Evolutionary conservation across 2,329 filamentous ascomycete species (phyloP).

Genomic region (Tolypocladium album): DNA sequence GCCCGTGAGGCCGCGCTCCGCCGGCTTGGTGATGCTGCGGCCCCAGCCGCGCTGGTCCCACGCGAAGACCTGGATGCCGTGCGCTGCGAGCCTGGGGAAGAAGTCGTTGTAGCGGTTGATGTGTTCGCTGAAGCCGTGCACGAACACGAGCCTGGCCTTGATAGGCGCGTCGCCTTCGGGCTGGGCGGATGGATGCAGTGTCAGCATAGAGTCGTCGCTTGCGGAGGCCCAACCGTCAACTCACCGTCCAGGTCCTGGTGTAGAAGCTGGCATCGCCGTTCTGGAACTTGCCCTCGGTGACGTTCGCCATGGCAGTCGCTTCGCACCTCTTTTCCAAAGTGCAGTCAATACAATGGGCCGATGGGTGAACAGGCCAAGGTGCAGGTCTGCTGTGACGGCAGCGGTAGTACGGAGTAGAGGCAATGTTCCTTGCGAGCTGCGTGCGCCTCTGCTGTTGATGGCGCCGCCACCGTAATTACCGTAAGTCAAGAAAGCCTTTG

Average conservation of each 20-base stretch:
- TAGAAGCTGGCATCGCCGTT: slow-evolving; percentile 35
- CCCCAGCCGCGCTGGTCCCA: slow-evolving; percentile 92
- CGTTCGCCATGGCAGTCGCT: slow-evolving; percentile 21
- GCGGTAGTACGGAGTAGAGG: too few relatives aligned
- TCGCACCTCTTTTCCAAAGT: neutral
- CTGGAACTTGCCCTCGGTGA: slow-evolving; percentile 39
- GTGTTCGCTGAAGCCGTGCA: slow-evolving; percentile 89
- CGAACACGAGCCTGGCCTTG: slow-evolving; percentile 65
- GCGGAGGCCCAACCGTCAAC: slow-evolving; percentile 11
- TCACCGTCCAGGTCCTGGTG: slow-evolving; percentile 49
- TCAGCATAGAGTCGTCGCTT: neutral
- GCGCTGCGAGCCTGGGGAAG: slow-evolving; percentile 57
- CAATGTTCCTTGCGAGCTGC: neutral
- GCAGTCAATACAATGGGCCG: neutral
- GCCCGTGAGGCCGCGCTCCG: slow-evolving; percentile 62
- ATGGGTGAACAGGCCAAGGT: neutral
- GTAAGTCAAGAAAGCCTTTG: neutral
- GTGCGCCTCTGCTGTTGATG: neutral
- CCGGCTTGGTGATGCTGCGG: slow-evolving; percentile 49
- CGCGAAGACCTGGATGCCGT: slow-evolving; percentile 63
- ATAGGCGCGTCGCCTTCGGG: slow-evolving; percentile 34
- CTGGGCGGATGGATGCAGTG: slow-evolving; percentile 20
- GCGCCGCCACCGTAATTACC: neutral
- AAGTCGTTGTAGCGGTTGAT: slow-evolving; percentile 65
- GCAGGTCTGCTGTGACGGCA: neutral